Evolutionary conservation across 495 filamentous ascomycete species (phyloP), one percentile per base, ranked within the genome.

Genomic region (Penicillium antarcticum): DNA sequence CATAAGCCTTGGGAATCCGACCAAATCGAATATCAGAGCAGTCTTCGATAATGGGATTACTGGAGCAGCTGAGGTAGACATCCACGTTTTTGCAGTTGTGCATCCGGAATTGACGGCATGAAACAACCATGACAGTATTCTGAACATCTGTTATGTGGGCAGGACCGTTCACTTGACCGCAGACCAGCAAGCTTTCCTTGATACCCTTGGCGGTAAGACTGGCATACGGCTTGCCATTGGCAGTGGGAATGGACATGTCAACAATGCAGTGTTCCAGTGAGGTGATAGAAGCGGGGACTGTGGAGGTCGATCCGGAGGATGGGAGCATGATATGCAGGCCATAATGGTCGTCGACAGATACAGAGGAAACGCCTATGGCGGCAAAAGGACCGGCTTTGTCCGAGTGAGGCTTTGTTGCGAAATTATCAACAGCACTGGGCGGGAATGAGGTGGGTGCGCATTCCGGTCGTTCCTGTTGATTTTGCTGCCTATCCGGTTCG

Each of bases 21-120:
- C 88, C 85, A 66, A 98, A 97, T 33, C 85, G 74, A 60, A 99
- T 78, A 37, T 76, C 77, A 33, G 68, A 80, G 58, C 92, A 97
- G 53, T 91, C 86, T 66, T 99, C 95, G 43, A 99, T 92, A 55
- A 99, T 95, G 2, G 95, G 95, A 48, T 88, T 82, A 60, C 89
- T 94, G 1, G 76, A 72, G 58, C 87, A 91, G 46, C 84, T 81
- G 38, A 97, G 75, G 65, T 96, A 97, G 31, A 99, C 73, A 50
- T 88, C 84, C 10, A 91, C 85, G 45, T 88, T 77, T 24, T 71
- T 74, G 61, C 88, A 94, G 46, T 91, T 83, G 56, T 99, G 95
- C 76, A 99, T 91, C 14, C 95, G 80, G 58, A 96, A 86, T 63
- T 99, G 95, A 13, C 87, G 79, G 42, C 87, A 87, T 4, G 81